Conservation (phyloP, 2,329 filamentous ascomycete species). For the Aspergillus awamori region DNA sequence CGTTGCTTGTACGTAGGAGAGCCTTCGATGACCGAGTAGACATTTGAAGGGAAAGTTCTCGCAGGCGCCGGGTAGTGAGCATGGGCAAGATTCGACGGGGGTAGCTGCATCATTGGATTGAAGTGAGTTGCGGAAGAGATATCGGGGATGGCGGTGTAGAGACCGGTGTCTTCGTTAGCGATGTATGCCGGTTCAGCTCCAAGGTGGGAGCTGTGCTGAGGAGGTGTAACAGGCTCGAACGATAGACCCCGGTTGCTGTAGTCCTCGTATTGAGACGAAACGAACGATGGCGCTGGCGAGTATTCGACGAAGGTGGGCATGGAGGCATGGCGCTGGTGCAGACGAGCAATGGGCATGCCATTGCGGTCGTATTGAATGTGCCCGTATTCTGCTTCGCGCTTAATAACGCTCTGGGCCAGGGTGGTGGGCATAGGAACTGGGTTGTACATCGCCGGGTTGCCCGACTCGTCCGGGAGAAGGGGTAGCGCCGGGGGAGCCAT, state of each 20-base stretch:
- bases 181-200: conserved; percentile 93
- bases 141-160: conserved; percentile 94
- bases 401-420: conserved; percentile 73
- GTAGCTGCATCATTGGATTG: conserved; percentile 88
- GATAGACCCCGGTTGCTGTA: conserved; percentile 96
- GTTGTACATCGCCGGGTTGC: conserved; percentile 70
- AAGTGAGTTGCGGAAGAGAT: conserved; percentile 73
- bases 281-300: conserved; percentile 95
- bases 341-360: conserved; percentile 77
- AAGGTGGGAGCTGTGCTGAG: conserved; percentile 82
- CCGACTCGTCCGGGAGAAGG: conserved; percentile 63
- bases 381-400: conserved; percentile 83
- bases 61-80: conserved; percentile 75
- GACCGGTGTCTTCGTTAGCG: conserved; percentile 93
- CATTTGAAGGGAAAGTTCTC: conserved; percentile 70
- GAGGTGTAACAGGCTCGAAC: conserved; percentile 94
- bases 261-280: conserved; percentile 97
- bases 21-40: conserved; percentile 95
- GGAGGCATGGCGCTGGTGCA: conserved; percentile 92
- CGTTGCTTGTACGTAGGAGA: conserved; percentile 99
- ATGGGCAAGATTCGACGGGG: conserved; percentile 79
- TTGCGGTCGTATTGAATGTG: conserved; percentile 90
- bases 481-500: conserved; percentile 70
- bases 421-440: conserved; percentile 70
- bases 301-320: conserved; percentile 99